phyloP scores from a whole-genome alignment of 2,329 filamentous ascomycete species.

The Aspergillus oerlinghausenensis region DNA sequence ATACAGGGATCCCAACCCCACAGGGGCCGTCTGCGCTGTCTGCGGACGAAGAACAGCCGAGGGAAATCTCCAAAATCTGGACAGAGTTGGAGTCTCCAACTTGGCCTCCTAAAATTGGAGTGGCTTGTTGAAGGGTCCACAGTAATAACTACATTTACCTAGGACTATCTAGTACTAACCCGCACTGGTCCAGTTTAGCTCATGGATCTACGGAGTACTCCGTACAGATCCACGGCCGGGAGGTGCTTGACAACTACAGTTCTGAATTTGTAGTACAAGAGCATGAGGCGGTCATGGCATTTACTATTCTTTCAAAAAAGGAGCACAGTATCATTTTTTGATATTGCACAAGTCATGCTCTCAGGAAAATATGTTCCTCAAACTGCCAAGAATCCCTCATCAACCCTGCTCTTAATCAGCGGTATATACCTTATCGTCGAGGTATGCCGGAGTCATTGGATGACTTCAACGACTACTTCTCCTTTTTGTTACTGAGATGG shows the following conservation, averaged over 20 bases:
- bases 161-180: too few species aligned
- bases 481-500: neutral
- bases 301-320: neutral
- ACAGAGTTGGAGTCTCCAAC: neutral
- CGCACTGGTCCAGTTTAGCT: neutral
- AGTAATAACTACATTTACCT: neutral
- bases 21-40: neutral
- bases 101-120: neutral
- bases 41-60: neutral
- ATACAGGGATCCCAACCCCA: neutral
- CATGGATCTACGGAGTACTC: neutral
- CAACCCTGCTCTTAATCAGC: neutral
- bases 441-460: neutral
- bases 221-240: neutral
- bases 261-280: neutral
- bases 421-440: neutral
- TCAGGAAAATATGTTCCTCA: neutral
- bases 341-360: neutral
- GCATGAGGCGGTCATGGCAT: neutral
- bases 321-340: neutral
- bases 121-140: neutral
- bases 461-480: too few species aligned
- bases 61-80: neutral
- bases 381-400: neutral
- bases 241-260: neutral